Evolutionary conservation across 1,284 basidiomycete species (phyloP).

Genomic region (Athelia sp.): DNA sequence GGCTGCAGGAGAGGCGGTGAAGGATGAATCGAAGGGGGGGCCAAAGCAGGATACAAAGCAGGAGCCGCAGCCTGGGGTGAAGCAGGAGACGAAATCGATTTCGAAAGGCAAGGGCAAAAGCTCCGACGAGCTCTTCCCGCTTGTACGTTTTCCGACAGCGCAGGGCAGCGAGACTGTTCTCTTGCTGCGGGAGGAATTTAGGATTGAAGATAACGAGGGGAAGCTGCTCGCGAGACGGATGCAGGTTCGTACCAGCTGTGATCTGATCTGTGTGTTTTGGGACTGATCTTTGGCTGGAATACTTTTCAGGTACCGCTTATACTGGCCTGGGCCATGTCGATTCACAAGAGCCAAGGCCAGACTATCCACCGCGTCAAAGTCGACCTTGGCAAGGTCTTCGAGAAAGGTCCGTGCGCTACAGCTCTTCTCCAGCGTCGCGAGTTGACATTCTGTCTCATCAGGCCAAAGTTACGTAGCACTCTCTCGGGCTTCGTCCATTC

Average conservation of each 20-base stretch:
- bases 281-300: not conserved
- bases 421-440: not conserved
- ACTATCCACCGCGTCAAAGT: conserved; percentile 66
- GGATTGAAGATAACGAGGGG: conserved; percentile 64
- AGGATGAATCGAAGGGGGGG: conserved; percentile 5
- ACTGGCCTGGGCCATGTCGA: conserved; percentile 74
- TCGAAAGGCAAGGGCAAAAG: conserved; percentile 11
- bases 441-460: conserved; percentile 13
- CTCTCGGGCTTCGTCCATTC: conserved; percentile 75
- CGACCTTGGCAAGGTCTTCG: conserved; percentile 61
- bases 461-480: conserved; percentile 82
- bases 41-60: conserved; percentile 11
- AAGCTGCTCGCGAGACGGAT: conserved; percentile 54
- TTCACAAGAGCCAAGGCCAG: conserved; percentile 79
- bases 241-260: conserved; percentile 27
- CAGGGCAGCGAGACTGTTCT: conserved; percentile 38
- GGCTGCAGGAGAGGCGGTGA: conserved; percentile 4
- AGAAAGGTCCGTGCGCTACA: conserved; percentile 49
- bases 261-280: not conserved
- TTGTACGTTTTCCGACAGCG: conserved; percentile 48
- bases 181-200: conserved; percentile 61
- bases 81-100: no score
- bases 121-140: conserved; percentile 57
- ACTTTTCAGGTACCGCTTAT: conserved; percentile 50
- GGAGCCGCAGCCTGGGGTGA: no score